Percentiles rank a stretch among this genome's conserved stretches.
phyloP scores from a whole-genome alignment of 2,329 filamentous ascomycete genomes.

The Sclerotiophoma versabilis region DNA sequence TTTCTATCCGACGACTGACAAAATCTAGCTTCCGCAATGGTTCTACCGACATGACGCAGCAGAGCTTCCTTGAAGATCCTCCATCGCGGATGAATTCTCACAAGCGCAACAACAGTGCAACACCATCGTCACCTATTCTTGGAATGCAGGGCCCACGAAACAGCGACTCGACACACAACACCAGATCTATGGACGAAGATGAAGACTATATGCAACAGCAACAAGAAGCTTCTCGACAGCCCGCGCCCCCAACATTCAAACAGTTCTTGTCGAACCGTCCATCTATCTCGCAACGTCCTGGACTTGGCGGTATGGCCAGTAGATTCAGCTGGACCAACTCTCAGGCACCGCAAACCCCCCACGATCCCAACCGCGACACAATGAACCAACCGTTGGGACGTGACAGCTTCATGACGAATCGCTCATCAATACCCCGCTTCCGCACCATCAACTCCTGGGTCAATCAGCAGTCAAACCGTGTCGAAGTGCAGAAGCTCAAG shows the following conservation, averaged over 20 bases:
- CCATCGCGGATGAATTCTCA: conserved; percentile 37
- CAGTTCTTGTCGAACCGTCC: conserved; percentile 49
- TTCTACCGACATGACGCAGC: conserved; percentile 15
- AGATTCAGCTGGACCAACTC: conserved; percentile 53
- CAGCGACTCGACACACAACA: conserved; percentile 44
- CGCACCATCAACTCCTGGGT: conserved; percentile 53
- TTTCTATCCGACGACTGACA: conserved; percentile 4
- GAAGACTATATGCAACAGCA: conserved; percentile 30
- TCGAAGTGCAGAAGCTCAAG: conserved; percentile 47
- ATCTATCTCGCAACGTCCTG: conserved; percentile 40
- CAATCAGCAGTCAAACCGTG: conserved; percentile 47
- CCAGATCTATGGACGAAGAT: conserved; percentile 35
- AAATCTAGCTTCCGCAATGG: conserved; percentile 28
- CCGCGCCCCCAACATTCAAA: conserved; percentile 47
- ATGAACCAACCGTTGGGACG: conserved; percentile 32
- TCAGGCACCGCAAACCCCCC: conserved; percentile 49
- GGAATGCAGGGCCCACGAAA: conserved; percentile 33
- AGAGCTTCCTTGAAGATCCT: conserved; percentile 38
- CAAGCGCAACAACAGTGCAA: conserved; percentile 38
- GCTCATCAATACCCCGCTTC: conserved; percentile 49
- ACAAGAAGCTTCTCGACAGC: conserved; percentile 27
- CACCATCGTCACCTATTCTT: conserved; percentile 43
- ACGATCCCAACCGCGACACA: conserved; percentile 41
- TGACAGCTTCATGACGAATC: conserved; percentile 47
- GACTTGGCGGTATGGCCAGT: conserved; percentile 36